Conservation (phyloP, 2,329 filamentous ascomycete genomes). For the Cladosporium sp. region DNA sequence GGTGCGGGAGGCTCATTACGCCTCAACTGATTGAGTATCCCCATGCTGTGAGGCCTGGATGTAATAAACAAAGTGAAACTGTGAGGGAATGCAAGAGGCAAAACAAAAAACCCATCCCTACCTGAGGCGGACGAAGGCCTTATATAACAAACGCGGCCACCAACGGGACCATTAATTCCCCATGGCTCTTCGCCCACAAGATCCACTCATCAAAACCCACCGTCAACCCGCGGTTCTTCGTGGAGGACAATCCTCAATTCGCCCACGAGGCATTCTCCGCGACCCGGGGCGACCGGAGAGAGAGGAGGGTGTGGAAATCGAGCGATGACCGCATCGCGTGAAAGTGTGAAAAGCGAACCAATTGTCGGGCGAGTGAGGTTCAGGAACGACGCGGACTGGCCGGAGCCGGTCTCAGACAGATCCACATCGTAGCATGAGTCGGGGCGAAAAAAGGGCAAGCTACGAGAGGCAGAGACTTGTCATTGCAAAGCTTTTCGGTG, state of each 20-base stretch:
- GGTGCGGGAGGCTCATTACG: conserved; percentile 11
- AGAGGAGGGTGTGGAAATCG: neutral
- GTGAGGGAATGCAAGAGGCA: neutral
- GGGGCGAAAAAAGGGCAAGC: no score
- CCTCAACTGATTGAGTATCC: conserved; percentile 3
- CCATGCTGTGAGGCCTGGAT: neutral
- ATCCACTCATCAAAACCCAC: conserved; percentile 2
- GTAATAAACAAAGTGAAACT: neutral
- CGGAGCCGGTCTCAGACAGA: conserved; percentile 10
- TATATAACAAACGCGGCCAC: no score
- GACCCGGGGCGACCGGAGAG: neutral
- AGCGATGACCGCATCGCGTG: conserved; percentile 5
- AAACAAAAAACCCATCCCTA: neutral
- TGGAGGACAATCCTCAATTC: no score
- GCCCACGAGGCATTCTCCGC: conserved; percentile 2
- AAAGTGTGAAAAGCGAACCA: neutral
- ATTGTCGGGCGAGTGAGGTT: no score
- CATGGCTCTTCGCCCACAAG: conserved; percentile 5
- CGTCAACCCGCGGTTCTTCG: conserved; percentile 9
- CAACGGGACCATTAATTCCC: no score
- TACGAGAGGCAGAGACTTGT: conserved; percentile 1
- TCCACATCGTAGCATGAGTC: no score
- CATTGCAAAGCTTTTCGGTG: conserved; percentile 4
- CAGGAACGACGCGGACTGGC: conserved; percentile 3
- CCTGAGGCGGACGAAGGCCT: neutral